A percentile compares a stretch with the other conserved stretches of the same genome.
Evolutionary conservation across 2,329 filamentous ascomycete species (phyloP).

Genomic region (Ophiobolus disseminans): DNA sequence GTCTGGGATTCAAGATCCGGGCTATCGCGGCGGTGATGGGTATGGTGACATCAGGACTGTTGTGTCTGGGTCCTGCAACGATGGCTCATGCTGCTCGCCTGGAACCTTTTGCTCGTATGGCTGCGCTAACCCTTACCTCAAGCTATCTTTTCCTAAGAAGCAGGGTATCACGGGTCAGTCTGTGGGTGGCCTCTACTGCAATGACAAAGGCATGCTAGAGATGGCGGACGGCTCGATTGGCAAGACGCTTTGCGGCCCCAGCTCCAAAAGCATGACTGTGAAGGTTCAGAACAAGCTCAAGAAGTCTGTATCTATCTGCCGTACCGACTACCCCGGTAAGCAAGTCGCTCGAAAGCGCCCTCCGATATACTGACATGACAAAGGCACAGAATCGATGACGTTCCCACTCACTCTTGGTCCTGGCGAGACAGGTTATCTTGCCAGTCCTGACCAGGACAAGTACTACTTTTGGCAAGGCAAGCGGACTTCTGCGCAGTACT

Average conservation of each 20-base stretch:
- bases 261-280: constrained; percentile 69
- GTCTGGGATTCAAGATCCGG: constrained; percentile 74
- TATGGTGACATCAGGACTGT: constrained; percentile 69
- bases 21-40: constrained; percentile 44
- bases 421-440: constrained; percentile 68
- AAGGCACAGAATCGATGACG: constrained; percentile 80
- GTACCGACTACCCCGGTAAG: constrained; percentile 91
- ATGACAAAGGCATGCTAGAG: constrained; percentile 77
- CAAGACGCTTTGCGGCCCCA: constrained; percentile 76
- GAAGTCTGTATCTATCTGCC: constrained; percentile 77
- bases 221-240: constrained; percentile 63
- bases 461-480: constrained; percentile 82
- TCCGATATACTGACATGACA: constrained; percentile 9
- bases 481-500: constrained; percentile 90
- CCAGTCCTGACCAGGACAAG: constrained; percentile 72
- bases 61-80: constrained; percentile 62
- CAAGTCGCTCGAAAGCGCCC: neutral
- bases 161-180: constrained; percentile 86
- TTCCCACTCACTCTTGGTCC: constrained; percentile 72
- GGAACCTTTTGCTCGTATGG: constrained; percentile 88
- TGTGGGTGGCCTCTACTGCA: constrained; percentile 86
- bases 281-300: constrained; percentile 76
- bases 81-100: constrained; percentile 64
- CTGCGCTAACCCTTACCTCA: constrained; percentile 90
- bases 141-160: constrained; percentile 82